A percentile compares a stretch with the other conserved stretches of the same genome.
These are phyloP conservation scores for Tricladium varicosporioides DNA, from an alignment of 2,329 filamentous ascomycete genomes.

Conservation along the genomic window DNA sequence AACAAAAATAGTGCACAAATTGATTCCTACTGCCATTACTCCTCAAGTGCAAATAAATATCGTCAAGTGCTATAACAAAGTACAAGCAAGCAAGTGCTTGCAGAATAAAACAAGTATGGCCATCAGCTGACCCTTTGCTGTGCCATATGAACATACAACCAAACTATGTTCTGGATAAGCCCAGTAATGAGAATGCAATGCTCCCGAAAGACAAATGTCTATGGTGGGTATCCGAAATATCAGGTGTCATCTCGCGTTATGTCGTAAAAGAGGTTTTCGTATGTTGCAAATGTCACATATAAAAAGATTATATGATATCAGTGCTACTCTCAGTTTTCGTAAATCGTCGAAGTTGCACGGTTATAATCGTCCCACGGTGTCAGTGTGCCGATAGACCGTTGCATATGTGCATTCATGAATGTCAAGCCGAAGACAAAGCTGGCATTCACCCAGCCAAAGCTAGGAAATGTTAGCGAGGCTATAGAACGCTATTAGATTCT, in stretches of 20 bases:
- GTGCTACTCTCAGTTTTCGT: neutral
- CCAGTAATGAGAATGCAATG: neutral
- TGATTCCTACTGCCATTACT: neutral
- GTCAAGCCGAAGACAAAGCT: constrained; percentile 93
- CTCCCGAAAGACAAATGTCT: neutral
- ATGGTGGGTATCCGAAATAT: constrained; percentile 3
- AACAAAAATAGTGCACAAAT: neutral
- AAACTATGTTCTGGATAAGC: neutral
- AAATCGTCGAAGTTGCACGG: constrained; percentile 12
- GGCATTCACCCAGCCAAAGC: constrained; percentile 97
- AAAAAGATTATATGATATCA: too few relatives aligned
- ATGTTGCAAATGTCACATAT: too few relatives aligned
- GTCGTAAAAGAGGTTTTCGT: neutral
- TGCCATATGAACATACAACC: neutral
- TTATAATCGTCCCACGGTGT: constrained; percentile 58
- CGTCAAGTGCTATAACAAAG: neutral
- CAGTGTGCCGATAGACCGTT: constrained; percentile 80
- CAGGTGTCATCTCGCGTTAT: constrained; percentile 1
- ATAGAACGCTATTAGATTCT: neutral
- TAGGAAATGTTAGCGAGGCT: constrained; percentile 18
- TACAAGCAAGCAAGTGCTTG: neutral
- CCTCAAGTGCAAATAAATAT: neutral
- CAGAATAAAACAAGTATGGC: neutral
- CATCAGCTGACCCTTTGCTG: neutral
- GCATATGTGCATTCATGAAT: constrained; percentile 85